Conservation (phyloP, 495 filamentous ascomycete genomes). For the Daldinia concentrica region DNA sequence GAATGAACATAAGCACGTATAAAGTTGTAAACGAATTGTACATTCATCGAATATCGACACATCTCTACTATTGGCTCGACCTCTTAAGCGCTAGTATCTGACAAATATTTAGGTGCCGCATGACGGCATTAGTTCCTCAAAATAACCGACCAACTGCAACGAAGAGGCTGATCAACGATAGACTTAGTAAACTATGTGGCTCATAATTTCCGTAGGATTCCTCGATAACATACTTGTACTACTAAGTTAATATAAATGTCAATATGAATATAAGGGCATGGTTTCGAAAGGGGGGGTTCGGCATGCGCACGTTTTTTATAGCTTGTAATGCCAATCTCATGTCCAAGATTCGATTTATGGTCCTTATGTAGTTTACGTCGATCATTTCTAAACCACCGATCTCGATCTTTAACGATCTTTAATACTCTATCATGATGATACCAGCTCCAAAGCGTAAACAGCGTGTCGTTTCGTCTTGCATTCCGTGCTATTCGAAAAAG, state of each 20-base stretch:
- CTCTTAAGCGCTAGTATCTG: neutral
- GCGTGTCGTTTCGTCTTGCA: constrained; percentile 3
- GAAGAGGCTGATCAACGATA: neutral
- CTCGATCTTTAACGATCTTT: neutral
- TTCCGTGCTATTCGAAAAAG: constrained; percentile 14
- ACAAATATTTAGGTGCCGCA: neutral
- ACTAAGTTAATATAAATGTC: neutral
- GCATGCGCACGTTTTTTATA: neutral
- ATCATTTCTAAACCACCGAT: neutral
- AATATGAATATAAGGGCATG: neutral
- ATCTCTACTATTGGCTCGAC: neutral
- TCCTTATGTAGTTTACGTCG: neutral
- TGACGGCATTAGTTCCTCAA: constrained; percentile 1
- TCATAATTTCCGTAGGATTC: neutral
- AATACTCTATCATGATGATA: neutral
- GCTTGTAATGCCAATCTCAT: neutral
- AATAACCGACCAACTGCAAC: neutral
- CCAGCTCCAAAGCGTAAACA: constrained; percentile 8
- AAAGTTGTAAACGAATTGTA: neutral
- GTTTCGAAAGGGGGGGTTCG: neutral
- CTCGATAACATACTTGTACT: neutral
- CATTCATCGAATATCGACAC: neutral
- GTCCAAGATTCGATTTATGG: neutral
- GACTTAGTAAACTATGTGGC: neutral
- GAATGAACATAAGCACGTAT: neutral